These are phyloP conservation scores for Miamiensis avidus DNA, from an alignment of 169 alveolate genomes.

Conservation along the genomic window DNA sequence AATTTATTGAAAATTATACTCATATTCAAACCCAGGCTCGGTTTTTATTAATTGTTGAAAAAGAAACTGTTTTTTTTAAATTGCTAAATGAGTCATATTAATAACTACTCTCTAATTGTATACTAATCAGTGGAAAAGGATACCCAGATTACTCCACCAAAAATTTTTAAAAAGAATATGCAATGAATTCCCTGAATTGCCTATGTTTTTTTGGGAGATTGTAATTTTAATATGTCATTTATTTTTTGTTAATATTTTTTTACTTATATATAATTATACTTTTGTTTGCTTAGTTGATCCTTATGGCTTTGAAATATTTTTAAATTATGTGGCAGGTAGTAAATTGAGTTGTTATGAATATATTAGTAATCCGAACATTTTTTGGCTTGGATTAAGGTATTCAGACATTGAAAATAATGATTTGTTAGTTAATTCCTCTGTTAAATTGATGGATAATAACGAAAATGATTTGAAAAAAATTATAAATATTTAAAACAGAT, in stretches of 20 bases:
- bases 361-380: not conserved
- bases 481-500: not conserved
- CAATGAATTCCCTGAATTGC: not conserved
- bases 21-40: not conserved
- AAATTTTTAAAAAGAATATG: not conserved
- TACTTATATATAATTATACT: not conserved
- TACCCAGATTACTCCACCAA: not conserved
- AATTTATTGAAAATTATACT: not conserved
- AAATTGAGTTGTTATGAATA: not conserved
- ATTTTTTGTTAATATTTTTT: too few relatives aligned
- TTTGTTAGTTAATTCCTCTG: too few relatives aligned
- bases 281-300: not conserved
- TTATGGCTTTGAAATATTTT: not conserved
- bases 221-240: not conserved
- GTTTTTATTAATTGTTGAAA: not conserved
- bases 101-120: too few relatives aligned
- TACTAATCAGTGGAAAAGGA: not conserved
- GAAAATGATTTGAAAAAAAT: too few relatives aligned
- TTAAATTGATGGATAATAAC: not conserved
- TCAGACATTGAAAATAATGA: not conserved
- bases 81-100: not conserved
- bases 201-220: not conserved
- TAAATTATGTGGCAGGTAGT: not conserved
- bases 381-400: not conserved
- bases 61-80: not conserved